These are phyloP conservation scores for Populus hybrid DNA, from an alignment of 441 rosid species.

Conservation along the genomic window DNA sequence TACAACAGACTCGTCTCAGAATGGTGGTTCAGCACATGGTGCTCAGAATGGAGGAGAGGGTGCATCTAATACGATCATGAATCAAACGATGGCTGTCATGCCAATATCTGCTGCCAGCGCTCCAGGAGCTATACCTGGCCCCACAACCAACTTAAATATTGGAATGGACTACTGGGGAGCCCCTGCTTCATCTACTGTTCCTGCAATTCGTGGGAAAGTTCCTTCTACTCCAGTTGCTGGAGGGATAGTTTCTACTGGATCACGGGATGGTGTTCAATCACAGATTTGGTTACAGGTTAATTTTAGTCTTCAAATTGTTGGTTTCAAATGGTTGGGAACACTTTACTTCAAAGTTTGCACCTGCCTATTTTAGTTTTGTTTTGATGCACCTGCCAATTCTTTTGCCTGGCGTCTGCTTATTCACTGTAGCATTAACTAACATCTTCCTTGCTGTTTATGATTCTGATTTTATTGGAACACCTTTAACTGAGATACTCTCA, in stretches of 20 bases:
- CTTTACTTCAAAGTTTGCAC: background rate
- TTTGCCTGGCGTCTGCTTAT: background rate
- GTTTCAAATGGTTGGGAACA: slow-evolving; percentile 7
- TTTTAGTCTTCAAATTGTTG: slow-evolving; percentile 2
- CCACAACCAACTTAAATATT: slow-evolving; percentile 84
- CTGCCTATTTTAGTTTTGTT: background rate
- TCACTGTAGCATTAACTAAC: background rate
- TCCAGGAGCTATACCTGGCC: slow-evolving; percentile 63
- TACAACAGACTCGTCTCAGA: slow-evolving; percentile 68
- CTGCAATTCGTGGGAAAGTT: slow-evolving; percentile 68
- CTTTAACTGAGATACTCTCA: background rate
- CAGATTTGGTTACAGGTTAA: slow-evolving; percentile 85
- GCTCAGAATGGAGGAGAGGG: slow-evolving; percentile 64
- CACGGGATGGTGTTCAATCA: slow-evolving; percentile 68
- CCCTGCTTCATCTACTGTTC: slow-evolving; percentile 55
- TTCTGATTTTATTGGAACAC: background rate
- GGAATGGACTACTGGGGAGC: slow-evolving; percentile 97
- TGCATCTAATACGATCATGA: slow-evolving; percentile 45
- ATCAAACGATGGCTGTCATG: slow-evolving; percentile 41
- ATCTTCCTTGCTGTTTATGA: background rate
- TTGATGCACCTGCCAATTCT: background rate
- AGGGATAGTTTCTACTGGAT: slow-evolving; percentile 52
- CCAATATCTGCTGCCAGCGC: slow-evolving; percentile 52
- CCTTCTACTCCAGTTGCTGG: slow-evolving; percentile 69
- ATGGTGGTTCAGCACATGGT: slow-evolving; percentile 62